Evolutionary conservation across 257 asterid species (phyloP), one percentile per base, ranked within the genome.

Genomic region (Datura wrightii): DNA sequence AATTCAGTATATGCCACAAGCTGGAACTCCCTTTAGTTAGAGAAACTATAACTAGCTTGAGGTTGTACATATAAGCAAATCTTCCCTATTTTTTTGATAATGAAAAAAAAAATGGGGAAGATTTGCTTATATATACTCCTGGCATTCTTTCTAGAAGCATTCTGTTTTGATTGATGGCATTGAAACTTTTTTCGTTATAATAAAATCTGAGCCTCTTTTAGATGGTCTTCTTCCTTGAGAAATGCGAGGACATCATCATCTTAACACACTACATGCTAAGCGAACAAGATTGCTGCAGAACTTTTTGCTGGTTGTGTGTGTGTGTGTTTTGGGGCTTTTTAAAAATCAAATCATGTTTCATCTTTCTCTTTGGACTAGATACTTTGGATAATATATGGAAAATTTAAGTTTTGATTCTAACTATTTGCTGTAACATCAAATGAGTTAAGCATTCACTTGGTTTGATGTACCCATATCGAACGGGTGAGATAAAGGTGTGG

Each of bases 321-420:
- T 15, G 6, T 18, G 0, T 67, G 24, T 15, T 67, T 66, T 56
- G 14, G 15, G 50, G 76, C 37, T 8, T 37, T 0, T 11, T 65
- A 36, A 36, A 3, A 5, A 39, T 67, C 76, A 67, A 67, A 37
- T 66, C 50, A 37, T 37, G 50, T 67, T 67, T 67, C 24, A 14
- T 37, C 76, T 67, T 8, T 59, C 76, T 67, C 76, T 67, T 67
- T 67, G 46, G 74, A 66, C 48, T 36, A 16, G 19, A 66, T 66
- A 36, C 48, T 66, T 66, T 36, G 76, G 6, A 67, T 67, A 67
- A 7, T 37, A 67, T 67, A 37, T 67, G 76, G 76, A 66, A 36
- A 66, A 66, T 37, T 66, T 37, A 66, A 66, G 14, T 66, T 37
- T 63, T 31, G 41, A 10, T 31, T 31, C 37, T 66, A 37, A 66